These are phyloP conservation scores for Neospermospora avenae DNA, from an alignment of 2,329 filamentous ascomycete genomes.

Conservation along the genomic window DNA sequence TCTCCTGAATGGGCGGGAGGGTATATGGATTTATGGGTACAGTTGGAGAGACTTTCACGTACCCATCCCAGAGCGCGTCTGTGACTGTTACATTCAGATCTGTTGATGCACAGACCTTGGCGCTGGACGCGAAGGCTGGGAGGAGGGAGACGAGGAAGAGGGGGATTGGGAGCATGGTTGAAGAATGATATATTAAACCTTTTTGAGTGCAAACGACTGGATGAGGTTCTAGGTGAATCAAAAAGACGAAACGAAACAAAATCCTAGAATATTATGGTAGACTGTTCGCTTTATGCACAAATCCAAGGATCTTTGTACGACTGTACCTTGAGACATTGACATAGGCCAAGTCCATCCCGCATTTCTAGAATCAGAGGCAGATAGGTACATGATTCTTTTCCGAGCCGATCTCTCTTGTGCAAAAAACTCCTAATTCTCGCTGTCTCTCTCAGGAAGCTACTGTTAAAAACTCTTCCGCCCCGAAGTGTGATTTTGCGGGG, in stretches of 20 bases:
- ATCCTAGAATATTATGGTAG: background rate
- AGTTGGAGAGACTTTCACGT: too few species aligned
- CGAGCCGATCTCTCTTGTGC: background rate
- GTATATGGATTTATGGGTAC: too few species aligned
- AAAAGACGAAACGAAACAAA: background rate
- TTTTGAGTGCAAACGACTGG: too few species aligned
- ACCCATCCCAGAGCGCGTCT: slow-evolving; percentile 6
- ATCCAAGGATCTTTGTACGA: too few species aligned
- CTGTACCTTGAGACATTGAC: background rate
- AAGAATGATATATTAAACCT: too few species aligned
- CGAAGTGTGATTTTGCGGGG: too few species aligned
- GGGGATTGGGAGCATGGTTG: background rate
- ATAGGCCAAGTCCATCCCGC: background rate
- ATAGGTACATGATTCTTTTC: background rate
- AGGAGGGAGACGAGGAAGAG: background rate
- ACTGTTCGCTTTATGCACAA: too few species aligned
- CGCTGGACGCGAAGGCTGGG: background rate
- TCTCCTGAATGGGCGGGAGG: too few species aligned
- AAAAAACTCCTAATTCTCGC: too few species aligned
- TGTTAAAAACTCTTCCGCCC: too few species aligned
- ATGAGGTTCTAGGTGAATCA: too few species aligned
- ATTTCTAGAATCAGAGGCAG: background rate
- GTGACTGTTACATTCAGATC: background rate
- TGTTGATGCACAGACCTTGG: background rate
- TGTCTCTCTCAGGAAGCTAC: too few species aligned